These are phyloP conservation scores for Euphorbia lathyris DNA, from an alignment of 345 rosid species.

Conservation along the genomic window DNA sequence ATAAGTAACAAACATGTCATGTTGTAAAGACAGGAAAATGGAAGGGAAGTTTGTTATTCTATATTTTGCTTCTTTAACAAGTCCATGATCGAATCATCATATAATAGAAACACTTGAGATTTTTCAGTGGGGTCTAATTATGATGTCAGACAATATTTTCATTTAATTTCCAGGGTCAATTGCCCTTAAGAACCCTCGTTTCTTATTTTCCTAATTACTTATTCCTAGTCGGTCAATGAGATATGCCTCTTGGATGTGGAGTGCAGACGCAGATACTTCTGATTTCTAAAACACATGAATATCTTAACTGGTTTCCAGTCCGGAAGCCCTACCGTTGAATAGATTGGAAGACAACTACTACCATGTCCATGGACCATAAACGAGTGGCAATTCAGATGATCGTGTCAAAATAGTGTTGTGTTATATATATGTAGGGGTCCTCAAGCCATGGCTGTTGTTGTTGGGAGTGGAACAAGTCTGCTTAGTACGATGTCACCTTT, in stretches of 20 bases:
- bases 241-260: background rate
- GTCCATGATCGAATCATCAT: background rate
- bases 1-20: slow-evolving; percentile 17
- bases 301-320: background rate
- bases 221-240: background rate
- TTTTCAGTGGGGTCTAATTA: background rate
- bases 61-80: background rate
- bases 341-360: too few species aligned
- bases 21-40: slow-evolving; percentile 9
- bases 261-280: background rate
- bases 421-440: too few species aligned
- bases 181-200: background rate
- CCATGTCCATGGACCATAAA: too few species aligned
- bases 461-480: too few species aligned
- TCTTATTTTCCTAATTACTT: background rate
- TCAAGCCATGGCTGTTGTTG: too few species aligned
- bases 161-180: background rate
- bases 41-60: background rate
- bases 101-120: background rate
- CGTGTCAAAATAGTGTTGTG: too few species aligned
- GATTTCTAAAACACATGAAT: background rate
- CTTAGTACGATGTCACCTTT: background rate
- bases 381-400: too few species aligned
- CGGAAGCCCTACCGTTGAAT: background rate
- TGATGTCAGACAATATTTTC: background rate